phyloP scores from a whole-genome alignment of 371 early-diverging fungal genomes.

The Zychaea mexicana region DNA sequence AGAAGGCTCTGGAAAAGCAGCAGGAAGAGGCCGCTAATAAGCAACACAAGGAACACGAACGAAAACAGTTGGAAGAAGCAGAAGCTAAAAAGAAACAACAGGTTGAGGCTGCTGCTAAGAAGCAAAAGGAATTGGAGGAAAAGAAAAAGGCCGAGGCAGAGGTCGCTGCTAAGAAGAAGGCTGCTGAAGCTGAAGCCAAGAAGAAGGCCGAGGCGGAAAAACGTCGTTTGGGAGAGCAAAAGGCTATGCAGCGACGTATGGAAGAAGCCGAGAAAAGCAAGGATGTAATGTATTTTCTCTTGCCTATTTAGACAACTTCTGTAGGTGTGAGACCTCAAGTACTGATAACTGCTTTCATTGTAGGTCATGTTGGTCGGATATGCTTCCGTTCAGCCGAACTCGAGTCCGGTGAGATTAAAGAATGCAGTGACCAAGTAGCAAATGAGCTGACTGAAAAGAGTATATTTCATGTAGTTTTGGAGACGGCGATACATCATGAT shows the following conservation, averaged over 20 bases:
- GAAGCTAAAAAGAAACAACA: background rate
- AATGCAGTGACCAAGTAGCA: no score
- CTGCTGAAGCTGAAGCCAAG: conserved; percentile 6
- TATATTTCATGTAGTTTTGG: conserved; percentile 16
- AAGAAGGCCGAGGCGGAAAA: conserved; percentile 12
- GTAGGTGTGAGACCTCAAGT: no score
- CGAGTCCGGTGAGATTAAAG: conserved; percentile 16
- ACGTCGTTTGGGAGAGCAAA: conserved; percentile 5
- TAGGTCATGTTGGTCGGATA: conserved; percentile 17
- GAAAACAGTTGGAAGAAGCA: conserved; percentile 1
- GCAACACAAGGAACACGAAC: background rate
- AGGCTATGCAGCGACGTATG: conserved; percentile 22
- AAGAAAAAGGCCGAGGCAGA: background rate
- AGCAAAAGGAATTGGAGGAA: background rate
- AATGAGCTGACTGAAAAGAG: background rate
- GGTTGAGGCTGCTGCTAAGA: background rate
- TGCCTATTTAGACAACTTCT: no score
- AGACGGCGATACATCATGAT: conserved; percentile 25
- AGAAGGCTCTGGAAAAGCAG: conserved; percentile 4
- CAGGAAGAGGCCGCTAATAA: background rate
- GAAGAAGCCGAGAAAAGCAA: conserved; percentile 42
- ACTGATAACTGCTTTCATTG: background rate
- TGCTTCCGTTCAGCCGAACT: conserved; percentile 14
- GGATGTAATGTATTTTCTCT: conserved; percentile 7
- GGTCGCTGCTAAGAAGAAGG: background rate